These are phyloP conservation scores for Madurella mycetomatis DNA, from an alignment of 2,329 filamentous ascomycete species.

Conservation along the genomic window DNA sequence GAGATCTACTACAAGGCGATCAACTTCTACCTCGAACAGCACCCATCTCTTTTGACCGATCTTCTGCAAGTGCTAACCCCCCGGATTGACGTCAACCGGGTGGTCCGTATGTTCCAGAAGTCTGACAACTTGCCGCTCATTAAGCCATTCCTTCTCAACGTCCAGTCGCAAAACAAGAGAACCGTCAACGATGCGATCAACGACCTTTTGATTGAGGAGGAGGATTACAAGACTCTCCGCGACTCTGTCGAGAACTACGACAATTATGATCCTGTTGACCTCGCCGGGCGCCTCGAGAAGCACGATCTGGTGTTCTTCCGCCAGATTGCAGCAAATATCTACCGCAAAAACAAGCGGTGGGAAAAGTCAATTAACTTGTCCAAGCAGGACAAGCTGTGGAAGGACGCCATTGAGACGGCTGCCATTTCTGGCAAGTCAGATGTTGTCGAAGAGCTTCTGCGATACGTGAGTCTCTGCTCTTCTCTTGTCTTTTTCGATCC, in stretches of 20 bases:
- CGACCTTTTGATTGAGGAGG: conserved; percentile 94
- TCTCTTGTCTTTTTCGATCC: neutral
- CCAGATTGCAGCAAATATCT: conserved; percentile 96
- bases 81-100: conserved; percentile 94
- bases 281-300: conserved; percentile 89
- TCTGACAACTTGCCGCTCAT: conserved; percentile 97
- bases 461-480: conserved; percentile 71
- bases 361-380: conserved; percentile 97
- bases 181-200: conserved; percentile 98
- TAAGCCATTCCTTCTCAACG: conserved; percentile 96
- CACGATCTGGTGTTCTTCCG: conserved; percentile 99
- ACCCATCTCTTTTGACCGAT: conserved; percentile 93
- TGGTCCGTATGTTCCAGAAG: conserved; percentile 99
- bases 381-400: conserved; percentile 99
- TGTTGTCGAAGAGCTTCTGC: conserved; percentile 89
- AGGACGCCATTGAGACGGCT: conserved; percentile 97
- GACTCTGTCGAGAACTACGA: conserved; percentile 99
- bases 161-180: conserved; percentile 96
- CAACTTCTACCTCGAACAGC: conserved; percentile 96
- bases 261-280: conserved; percentile 94
- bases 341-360: conserved; percentile 99
- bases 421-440: conserved; percentile 87
- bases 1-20: conserved; percentile 98
- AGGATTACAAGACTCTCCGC: conserved; percentile 96
- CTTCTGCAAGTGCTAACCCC: conserved; percentile 86